Evolutionary conservation across 768 basidiomycete species (phyloP).

Genomic region (Cubamyces sp.): DNA sequence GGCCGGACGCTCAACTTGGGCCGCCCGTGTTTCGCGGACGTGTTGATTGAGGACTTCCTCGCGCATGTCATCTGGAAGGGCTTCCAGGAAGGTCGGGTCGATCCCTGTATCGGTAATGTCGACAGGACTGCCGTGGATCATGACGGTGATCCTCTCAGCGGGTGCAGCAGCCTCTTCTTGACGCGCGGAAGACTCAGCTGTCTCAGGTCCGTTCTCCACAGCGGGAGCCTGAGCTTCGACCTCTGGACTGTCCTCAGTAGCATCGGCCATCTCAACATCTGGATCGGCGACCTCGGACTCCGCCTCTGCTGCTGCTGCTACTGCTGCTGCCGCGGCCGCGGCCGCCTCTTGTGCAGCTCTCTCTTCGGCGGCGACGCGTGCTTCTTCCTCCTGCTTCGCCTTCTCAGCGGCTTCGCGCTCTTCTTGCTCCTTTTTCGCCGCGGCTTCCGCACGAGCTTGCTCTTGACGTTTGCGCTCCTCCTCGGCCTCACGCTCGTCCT

Average conservation of each 20-base stretch:
- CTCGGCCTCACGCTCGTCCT: constrained; percentile 41
- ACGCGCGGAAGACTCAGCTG: constrained; percentile 28
- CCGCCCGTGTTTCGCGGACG: constrained; percentile 86
- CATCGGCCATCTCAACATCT: constrained; percentile 22
- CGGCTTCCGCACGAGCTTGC: constrained; percentile 55
- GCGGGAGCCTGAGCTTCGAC: constrained; percentile 19
- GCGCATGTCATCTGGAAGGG: constrained; percentile 97
- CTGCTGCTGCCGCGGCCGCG: constrained; percentile 20
- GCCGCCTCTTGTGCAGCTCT: constrained; percentile 17
- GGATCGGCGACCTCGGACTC: constrained; percentile 21
- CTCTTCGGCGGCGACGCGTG: constrained; percentile 19
- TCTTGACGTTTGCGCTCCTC: constrained; percentile 42
- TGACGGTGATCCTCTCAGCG: constrained; percentile 78
- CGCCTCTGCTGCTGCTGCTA: too few species aligned
- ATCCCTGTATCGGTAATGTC: constrained; percentile 99
- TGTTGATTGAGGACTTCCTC: constrained; percentile 98
- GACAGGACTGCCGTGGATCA: constrained; percentile 89
- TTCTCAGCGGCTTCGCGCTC: constrained; percentile 40
- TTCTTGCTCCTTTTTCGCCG: constrained; percentile 44
- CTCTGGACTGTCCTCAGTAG: neutral
- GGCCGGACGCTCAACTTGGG: constrained; percentile 69
- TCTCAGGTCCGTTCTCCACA: constrained; percentile 24
- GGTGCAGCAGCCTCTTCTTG: constrained; percentile 31
- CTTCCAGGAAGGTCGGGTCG: constrained; percentile 97
- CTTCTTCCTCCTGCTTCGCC: constrained; percentile 43